A percentile compares a stretch with the other conserved stretches of the same genome.
These are phyloP conservation scores for Russula abietina DNA, from an alignment of 768 basidiomycete species.

Conservation along the genomic window DNA sequence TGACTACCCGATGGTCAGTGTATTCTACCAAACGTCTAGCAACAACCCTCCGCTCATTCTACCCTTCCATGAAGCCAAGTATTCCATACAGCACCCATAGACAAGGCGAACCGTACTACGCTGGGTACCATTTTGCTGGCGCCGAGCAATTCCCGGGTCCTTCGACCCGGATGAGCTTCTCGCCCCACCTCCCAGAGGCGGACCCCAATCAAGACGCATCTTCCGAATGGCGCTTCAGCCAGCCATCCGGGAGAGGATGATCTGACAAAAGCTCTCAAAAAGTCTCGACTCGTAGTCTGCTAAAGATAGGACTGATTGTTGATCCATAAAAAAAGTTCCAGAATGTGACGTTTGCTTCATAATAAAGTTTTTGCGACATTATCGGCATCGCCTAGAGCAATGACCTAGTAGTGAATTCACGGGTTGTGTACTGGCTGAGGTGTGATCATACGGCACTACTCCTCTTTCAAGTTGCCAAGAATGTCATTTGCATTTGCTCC, in stretches of 20 bases:
- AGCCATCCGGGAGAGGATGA: not conserved
- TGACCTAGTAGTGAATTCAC: not conserved
- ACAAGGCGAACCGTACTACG: not conserved
- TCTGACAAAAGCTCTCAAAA: constrained; percentile 6
- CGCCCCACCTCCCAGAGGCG: not conserved
- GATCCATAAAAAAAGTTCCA: not conserved
- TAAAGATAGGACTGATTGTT: not conserved
- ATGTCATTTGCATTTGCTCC: not conserved
- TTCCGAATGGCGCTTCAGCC: not conserved
- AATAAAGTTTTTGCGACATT: not conserved
- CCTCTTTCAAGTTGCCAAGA: not conserved
- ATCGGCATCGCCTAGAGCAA: not conserved
- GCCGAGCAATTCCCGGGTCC: not conserved
- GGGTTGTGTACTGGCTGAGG: not conserved
- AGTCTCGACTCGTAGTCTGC: not conserved
- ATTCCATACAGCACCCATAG: not conserved
- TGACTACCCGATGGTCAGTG: not conserved
- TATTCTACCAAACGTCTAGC: not conserved
- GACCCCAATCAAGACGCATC: not conserved
- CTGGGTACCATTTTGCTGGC: not conserved
- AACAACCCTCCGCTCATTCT: not conserved
- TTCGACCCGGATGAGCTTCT: not conserved
- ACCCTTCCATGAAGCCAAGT: not conserved
- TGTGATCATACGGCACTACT: not conserved
- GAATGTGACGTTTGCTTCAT: not conserved